phyloP scores from a whole-genome alignment of 2,329 filamentous ascomycete genomes.

The Botryotinia globosa region DNA sequence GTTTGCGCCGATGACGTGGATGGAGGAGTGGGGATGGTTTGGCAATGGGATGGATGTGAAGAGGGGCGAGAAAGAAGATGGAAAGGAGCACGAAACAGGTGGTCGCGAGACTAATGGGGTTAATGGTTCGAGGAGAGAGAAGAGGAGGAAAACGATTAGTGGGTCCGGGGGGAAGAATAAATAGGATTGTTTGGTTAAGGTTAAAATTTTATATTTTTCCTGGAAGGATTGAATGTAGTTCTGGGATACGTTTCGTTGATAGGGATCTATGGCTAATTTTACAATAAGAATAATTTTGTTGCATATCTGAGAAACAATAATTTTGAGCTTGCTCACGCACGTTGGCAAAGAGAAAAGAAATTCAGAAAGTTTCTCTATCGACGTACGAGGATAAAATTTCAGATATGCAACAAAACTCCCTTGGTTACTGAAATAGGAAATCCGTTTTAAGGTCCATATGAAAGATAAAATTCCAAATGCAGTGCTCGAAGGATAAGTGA shows the following conservation, averaged over 20 bases:
- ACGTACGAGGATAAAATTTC: neutral
- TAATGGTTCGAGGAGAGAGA: neutral
- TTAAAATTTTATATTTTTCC: too few species aligned
- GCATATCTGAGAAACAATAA: neutral
- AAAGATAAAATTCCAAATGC: neutral
- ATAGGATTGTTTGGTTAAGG: neutral
- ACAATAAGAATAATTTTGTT: neutral
- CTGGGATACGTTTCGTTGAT: neutral
- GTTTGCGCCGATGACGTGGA: constrained; percentile 50
- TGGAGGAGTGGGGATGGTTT: constrained; percentile 43
- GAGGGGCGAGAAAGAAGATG: neutral
- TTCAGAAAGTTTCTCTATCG: neutral
- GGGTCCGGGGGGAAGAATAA: neutral
- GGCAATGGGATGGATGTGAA: neutral
- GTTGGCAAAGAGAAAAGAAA: neutral
- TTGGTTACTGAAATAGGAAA: neutral
- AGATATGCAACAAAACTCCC: neutral
- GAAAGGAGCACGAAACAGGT: neutral
- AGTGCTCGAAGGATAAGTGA: neutral
- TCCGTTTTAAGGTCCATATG: neutral
- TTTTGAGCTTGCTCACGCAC: neutral
- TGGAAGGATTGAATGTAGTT: neutral
- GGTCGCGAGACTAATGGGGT: neutral
- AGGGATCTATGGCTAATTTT: neutral
- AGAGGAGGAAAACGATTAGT: neutral